Base-by-base conservation (phyloP, 768 basidiomycete species). In the Tylopilus rubrobrunneus region DNA sequence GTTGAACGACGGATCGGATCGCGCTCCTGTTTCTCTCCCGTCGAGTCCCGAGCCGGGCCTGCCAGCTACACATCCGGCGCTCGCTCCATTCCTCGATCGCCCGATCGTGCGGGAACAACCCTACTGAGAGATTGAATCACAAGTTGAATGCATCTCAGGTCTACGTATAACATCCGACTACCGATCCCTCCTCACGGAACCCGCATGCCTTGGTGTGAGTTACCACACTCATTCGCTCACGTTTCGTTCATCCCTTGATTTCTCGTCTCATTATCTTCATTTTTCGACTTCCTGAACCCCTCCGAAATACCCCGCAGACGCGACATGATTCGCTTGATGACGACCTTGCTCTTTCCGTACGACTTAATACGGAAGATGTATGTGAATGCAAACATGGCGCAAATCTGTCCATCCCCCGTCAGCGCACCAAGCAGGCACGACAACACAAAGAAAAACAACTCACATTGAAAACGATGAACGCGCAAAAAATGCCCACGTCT, bases 361-460 rank as follows among this genome's bases (percentile, higher is more conserved):
- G 60, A 56, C 34, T 73, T 69, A 29, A 84, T 75, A 37, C 83
- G 76, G 67, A 82, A 82, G 33, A 83, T 45, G 53, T 84, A 86
- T 1, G 84, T 85, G 52, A 84, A 71, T 1, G 72, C 47, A 61
- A 75, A 86, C 5, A 78, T 68, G 7, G 66, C 67, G 39, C 69
- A 70, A 7, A 78, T 65, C 84, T 85, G 53, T 12, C 3, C 17
- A 27, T 17, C 9, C 10, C 3, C 7, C 25, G 17, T 59, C 60
- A 62, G 44, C 40, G 7, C 31, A 15, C 21, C 4, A 41, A 39
- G 1, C 34, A 15, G 2, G 39, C 25, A 40, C 36, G 14, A 15
- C n/a, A 2, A 19, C n/a, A 39, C 31, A 4, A 39, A 1, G 3
- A 1, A 12, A 5, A 17, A 6, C 25, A n/a, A 68, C 78, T 48